Evolutionary conservation across 2,329 filamentous ascomycete genomes (phyloP), one percentile per base, ranked within the genome.

Genomic region (Aspergillus pseudoglaucus): DNA sequence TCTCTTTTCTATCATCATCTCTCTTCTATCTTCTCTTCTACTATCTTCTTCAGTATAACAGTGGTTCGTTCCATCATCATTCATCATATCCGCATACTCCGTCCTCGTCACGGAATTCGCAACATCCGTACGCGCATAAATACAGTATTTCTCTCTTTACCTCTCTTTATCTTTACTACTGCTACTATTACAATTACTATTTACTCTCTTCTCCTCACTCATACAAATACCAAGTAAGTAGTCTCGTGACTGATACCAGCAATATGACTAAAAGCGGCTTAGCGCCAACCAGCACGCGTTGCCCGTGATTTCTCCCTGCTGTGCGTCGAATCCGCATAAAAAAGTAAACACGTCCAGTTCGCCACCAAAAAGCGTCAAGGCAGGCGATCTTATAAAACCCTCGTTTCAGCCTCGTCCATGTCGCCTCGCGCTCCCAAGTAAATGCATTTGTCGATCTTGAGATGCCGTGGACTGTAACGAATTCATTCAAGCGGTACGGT

Each of bases 401-500:
- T 12, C 49, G 14, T 39, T 18, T 14, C 18, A 14, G 14, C 25
- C 22, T 43, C 23, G 18, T 27, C 20, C n/a, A 23, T 23, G 9
- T 27, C 41, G 18, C 10, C 41, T 43, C 23, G 20, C 20, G 23
- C 23, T 30, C 22, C 14, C 12, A n/a, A 43, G 15, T 44, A 44
- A 35, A 44, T 30, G 42, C 20, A 27, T 23, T 42, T 23, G 40
- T 49, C 54, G 45, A 54, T 52, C 63, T 61, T 64, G 69, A 70
- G 61, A 72, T 70, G 69, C 72, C 72, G 57, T 75, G 72, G 65
- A 74, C 72, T 57, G 71, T 75, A 58, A 74, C 72, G 56, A 75
- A 75, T 63, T 74, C 71, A 55, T 74, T 73, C 57, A 75, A 74
- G 65, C 69, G 72, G 72, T 74, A 68, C 25, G 56, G 50, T 35